Evolutionary conservation across 2,329 filamentous ascomycete species (phyloP).

Genomic region (Phialophora expanda): DNA sequence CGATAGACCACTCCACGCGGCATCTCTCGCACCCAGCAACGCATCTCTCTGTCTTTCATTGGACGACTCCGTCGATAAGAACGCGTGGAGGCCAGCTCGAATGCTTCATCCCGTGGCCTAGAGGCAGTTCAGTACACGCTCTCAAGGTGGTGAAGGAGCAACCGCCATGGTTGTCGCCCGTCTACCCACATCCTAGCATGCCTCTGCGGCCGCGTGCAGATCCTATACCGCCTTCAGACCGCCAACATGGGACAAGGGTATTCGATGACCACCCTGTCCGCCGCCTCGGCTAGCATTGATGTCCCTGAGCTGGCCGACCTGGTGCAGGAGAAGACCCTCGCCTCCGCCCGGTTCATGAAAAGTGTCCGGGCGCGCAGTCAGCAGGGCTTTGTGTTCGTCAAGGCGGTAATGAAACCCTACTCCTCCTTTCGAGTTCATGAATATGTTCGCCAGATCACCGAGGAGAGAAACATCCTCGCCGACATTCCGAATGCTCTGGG

Average conservation of each 20-base stretch:
- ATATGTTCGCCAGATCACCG: constrained; percentile 78
- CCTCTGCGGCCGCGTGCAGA: not conserved
- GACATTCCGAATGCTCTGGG: constrained; percentile 89
- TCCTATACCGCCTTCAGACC: not conserved
- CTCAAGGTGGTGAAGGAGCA: not conserved
- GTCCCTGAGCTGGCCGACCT: constrained; percentile 89
- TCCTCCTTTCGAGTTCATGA: constrained; percentile 76
- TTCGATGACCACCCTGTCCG: constrained; percentile 87
- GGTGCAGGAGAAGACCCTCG: constrained; percentile 88
- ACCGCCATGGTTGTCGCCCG: not conserved
- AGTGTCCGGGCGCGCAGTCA: constrained; percentile 88
- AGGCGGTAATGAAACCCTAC: constrained; percentile 93
- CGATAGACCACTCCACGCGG: not conserved
- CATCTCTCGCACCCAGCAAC: not conserved
- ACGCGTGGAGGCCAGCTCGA: not conserved
- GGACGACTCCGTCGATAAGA: not conserved
- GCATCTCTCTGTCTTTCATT: not conserved
- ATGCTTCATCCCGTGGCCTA: too few species aligned
- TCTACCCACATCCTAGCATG: not conserved
- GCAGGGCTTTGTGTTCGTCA: constrained; percentile 90
- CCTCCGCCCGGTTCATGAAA: constrained; percentile 94
- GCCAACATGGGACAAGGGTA: constrained; percentile 90
- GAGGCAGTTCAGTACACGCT: too few species aligned
- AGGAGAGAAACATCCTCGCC: constrained; percentile 76
- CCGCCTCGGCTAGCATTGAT: constrained; percentile 91